A percentile compares a stretch with the other conserved stretches of the same genome.
phyloP scores from a whole-genome alignment of 1,284 basidiomycete genomes.

The Melanopsichium pennsylvanicum region DNA sequence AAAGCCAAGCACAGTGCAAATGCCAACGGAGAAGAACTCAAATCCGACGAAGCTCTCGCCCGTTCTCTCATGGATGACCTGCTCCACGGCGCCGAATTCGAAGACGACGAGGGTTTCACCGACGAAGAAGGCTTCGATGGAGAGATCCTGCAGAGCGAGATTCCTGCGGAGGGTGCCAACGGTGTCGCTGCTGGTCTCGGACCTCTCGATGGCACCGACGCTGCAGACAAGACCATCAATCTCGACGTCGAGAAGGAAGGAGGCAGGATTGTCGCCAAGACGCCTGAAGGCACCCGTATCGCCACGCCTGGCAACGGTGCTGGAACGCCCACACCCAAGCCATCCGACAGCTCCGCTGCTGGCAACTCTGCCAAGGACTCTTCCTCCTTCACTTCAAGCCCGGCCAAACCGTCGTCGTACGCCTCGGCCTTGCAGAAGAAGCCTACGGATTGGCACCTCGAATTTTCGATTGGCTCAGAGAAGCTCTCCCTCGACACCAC shows the following conservation, averaged over 20 bases:
- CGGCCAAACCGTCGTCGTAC: slow-evolving; percentile 73
- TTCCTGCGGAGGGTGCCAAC: slow-evolving; percentile 33
- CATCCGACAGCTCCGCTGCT: slow-evolving; percentile 59
- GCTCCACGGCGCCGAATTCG: slow-evolving; percentile 48
- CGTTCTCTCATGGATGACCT: slow-evolving; percentile 52
- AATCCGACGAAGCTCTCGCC: slow-evolving; percentile 50
- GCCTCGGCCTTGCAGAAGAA: slow-evolving; percentile 90
- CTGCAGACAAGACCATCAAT: slow-evolving; percentile 55
- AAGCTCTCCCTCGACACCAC: slow-evolving; percentile 84
- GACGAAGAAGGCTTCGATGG: slow-evolving; percentile 58
- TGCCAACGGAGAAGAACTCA: slow-evolving; percentile 9
- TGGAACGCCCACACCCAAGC: slow-evolving; percentile 39
- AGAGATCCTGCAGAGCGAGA: slow-evolving; percentile 54
- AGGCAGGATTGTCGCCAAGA: slow-evolving; percentile 87
- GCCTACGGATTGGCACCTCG: slow-evolving; percentile 93
- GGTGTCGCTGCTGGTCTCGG: slow-evolving; percentile 9
- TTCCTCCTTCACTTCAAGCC: slow-evolving; percentile 27
- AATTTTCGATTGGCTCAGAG: slow-evolving; percentile 90
- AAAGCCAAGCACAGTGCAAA: slow-evolving; percentile 14
- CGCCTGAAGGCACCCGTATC: slow-evolving; percentile 91
- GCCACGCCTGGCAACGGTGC: slow-evolving; percentile 76
- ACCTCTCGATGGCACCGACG: slow-evolving; percentile 12
- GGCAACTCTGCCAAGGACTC: slow-evolving; percentile 13
- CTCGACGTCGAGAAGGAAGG: slow-evolving; percentile 54
- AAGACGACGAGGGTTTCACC: slow-evolving; percentile 50